These are phyloP conservation scores for Podospora sp. DNA, from an alignment of 495 filamentous ascomycete species.

Conservation along the genomic window DNA sequence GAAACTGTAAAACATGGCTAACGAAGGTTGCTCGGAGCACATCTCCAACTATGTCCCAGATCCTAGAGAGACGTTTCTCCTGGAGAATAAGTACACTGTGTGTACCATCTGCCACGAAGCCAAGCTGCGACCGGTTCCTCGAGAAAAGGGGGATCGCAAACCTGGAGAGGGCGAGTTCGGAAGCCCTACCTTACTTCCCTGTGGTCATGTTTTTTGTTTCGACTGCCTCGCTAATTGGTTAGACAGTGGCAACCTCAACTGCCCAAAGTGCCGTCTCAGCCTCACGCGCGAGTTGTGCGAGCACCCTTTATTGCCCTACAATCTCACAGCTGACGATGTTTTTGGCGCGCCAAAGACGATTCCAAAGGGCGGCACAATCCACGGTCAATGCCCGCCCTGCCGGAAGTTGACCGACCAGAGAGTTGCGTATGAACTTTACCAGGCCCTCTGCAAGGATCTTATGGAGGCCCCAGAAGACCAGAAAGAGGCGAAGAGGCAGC, in stretches of 20 bases:
- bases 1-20: too few species aligned
- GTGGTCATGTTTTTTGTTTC: conserved; percentile 27
- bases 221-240: conserved; percentile 20
- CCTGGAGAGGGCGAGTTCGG: neutral
- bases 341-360: conserved; percentile 7
- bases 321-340: neutral
- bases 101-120: conserved; percentile 22
- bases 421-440: neutral
- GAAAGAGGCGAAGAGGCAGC: neutral
- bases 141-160: too few species aligned
- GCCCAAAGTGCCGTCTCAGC: conserved; percentile 23
- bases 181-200: conserved; percentile 20
- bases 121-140: neutral
- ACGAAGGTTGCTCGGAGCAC: too few species aligned
- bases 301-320: conserved; percentile 14
- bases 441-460: neutral
- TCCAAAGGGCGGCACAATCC: conserved; percentile 14
- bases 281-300: conserved; percentile 19
- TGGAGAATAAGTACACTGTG: neutral
- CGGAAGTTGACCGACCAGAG: neutral
- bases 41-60: neutral
- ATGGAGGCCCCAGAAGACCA: neutral
- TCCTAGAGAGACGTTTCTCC: neutral
- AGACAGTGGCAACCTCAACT: neutral
- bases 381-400: neutral